Base-by-base conservation (phyloP, 805 yeast species). In the Barnettozyma californica region DNA sequence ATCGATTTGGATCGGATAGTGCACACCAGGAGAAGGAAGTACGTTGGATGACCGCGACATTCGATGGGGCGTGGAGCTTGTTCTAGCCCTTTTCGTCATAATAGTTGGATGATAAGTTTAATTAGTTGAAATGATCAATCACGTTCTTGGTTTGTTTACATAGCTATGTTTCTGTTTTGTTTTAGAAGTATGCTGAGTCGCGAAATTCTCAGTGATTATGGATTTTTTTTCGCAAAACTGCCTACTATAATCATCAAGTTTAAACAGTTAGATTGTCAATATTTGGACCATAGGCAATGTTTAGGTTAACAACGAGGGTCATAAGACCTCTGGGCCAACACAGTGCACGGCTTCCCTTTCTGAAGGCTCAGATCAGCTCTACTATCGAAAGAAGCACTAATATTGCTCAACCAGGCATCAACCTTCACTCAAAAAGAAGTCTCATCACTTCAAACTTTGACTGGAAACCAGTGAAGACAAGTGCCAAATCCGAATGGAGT, bases 391-490 rank as follows among this genome's bases (percentile, higher is more conserved):
- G 16, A 29, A 29, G 33, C 33, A 29, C 33, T 8, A 29, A 13
- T 7, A 29, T 29, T 13, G 16, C n/a, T 29, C 33, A 29, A 14
- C 16, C 3, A 5, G 4, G n/a, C n/a, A 29, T 29, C 33, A 29
- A 29, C 33, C n/a, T 9, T 23, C 38, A 35, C 18, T 13, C 38
- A 16, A 35, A 18, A 11, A 44, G 55, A 51, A 62, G 70, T 1
- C 74, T 74, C 2, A 80, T 81, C 53, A 84, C 91, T 0, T 80
- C 89, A 3, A 81, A 83, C 33, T 78, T 86, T 23, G 96, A 89
- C 65, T 88, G 96, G 96, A 78, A 83, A 60, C 95, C 95, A 0
- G 73, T 89, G 50, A 79, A 71, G 58, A 69, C 87, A 1, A 68
- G 55, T 10, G 58, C 67, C 56, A 51, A 71, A 69, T 50, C 57